A percentile compares a stretch with the other conserved stretches of the same genome.
These are phyloP conservation scores for Suillus luteus DNA, from an alignment of 768 basidiomycete species.

Conservation along the genomic window DNA sequence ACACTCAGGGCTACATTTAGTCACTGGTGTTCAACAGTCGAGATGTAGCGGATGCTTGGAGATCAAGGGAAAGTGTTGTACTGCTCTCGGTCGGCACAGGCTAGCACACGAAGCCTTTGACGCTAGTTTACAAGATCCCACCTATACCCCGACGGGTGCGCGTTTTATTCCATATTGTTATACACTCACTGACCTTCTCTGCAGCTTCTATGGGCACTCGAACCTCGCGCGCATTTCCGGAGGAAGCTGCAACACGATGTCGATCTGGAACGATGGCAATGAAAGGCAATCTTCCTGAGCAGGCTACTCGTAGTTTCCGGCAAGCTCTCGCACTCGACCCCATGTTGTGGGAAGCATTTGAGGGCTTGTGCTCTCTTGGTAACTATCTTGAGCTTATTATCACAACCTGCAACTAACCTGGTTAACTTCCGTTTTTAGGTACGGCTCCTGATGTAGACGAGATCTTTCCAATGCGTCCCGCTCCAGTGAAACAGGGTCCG, in stretches of 20 bases:
- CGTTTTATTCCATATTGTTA: constrained; percentile 21
- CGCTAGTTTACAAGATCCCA: constrained; percentile 53
- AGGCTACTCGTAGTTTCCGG: constrained; percentile 70
- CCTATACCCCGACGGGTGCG: constrained; percentile 60
- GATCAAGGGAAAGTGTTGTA: constrained; percentile 78
- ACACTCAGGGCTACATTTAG: constrained; percentile 73
- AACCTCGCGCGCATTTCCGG: constrained; percentile 60
- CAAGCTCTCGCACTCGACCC: constrained; percentile 74
- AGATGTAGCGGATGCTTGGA: constrained; percentile 77
- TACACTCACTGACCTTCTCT: constrained; percentile 17
- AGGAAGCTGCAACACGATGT: constrained; percentile 75
- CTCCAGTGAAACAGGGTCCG: constrained; percentile 53
- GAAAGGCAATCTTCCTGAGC: constrained; percentile 76
- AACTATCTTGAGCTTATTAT: constrained; percentile 23
- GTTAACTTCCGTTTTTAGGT: constrained; percentile 43
- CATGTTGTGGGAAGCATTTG: constrained; percentile 91
- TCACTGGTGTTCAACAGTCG: constrained; percentile 60
- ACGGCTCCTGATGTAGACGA: constrained; percentile 71
- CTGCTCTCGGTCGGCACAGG: constrained; percentile 68
- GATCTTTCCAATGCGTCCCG: constrained; percentile 64
- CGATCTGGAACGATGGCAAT: constrained; percentile 73
- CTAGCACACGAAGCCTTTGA: constrained; percentile 77
- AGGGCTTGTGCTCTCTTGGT: constrained; percentile 84
- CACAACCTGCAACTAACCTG: constrained; percentile 20
- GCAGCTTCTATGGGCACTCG: constrained; percentile 59